Percentiles rank a stretch among this genome's conserved stretches.
phyloP scores from a whole-genome alignment of 495 filamentous ascomycete species.

The Evernia prunastri region DNA sequence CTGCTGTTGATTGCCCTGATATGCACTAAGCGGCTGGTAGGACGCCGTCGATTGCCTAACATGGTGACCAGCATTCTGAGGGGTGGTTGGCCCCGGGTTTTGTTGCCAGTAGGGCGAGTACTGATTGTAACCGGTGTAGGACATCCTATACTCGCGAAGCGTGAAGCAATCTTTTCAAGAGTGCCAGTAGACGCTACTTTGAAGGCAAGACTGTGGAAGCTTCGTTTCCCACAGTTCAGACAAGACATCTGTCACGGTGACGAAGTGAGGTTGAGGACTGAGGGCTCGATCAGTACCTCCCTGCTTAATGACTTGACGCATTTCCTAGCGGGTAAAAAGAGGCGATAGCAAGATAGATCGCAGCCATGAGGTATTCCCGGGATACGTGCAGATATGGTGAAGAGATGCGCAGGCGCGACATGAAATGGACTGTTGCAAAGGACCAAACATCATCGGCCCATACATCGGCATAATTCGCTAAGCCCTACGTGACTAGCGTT shows the following conservation, averaged over 20 bases:
- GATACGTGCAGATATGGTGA: background rate
- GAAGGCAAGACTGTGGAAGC: background rate
- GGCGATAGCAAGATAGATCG: background rate
- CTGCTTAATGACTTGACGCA: too few species aligned
- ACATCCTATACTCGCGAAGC: slow-evolving; percentile 11
- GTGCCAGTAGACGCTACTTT: background rate
- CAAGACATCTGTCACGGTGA: background rate
- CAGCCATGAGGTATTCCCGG: background rate
- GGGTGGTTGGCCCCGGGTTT: background rate
- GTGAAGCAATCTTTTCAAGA: background rate
- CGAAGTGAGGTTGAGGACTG: background rate
- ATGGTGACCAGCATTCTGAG: slow-evolving; percentile 11
- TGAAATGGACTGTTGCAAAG: too few species aligned
- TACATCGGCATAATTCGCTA: slow-evolving; percentile 8
- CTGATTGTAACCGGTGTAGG: slow-evolving; percentile 15
- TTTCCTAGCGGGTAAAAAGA: background rate
- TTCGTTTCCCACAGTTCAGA: background rate
- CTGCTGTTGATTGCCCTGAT: slow-evolving; percentile 14
- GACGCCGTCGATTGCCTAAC: background rate
- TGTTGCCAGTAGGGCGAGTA: slow-evolving; percentile 22
- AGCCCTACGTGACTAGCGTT: slow-evolving; percentile 13
- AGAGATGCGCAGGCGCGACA: background rate
- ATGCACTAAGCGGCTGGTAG: slow-evolving; percentile 19
- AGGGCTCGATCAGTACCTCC: background rate
- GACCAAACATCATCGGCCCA: too few species aligned